A percentile compares a stretch with the other conserved stretches of the same genome.
These are phyloP conservation scores for Phytophthora agathidicida DNA, from an alignment of 352 stramenopile genomes.

Conservation along the genomic window DNA sequence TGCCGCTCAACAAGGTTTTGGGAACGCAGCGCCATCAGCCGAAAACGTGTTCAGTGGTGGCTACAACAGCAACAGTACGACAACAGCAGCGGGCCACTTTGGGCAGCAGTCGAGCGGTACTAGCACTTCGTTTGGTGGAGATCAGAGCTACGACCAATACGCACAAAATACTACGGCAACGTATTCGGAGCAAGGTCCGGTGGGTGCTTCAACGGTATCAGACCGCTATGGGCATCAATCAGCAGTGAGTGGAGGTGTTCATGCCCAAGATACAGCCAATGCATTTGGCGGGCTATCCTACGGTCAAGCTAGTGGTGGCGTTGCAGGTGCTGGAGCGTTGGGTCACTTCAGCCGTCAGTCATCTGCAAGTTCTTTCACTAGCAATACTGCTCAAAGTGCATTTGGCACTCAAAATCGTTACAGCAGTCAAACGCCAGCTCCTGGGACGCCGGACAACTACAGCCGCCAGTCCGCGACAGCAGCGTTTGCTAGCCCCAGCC, in stretches of 20 bases:
- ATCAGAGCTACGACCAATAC: constrained; percentile 25
- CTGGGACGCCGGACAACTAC: constrained; percentile 23
- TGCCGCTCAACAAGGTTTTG: constrained; percentile 29
- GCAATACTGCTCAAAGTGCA: constrained; percentile 15
- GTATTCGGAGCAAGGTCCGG: constrained; percentile 13
- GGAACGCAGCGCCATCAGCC: constrained; percentile 18
- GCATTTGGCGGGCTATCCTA: constrained; percentile 19
- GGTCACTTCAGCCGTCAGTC: constrained; percentile 31
- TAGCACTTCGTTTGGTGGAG: constrained; percentile 13
- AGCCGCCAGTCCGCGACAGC: constrained; percentile 15
- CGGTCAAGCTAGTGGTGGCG: constrained; percentile 8
- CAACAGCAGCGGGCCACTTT: constrained; percentile 15
- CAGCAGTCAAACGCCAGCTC: constrained; percentile 13
- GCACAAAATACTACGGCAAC: constrained; percentile 8
- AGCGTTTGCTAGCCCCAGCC: constrained; percentile 16
- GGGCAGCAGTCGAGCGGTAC: constrained; percentile 14
- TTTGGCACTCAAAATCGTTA: constrained; percentile 18
- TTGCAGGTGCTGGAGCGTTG: constrained; percentile 2
- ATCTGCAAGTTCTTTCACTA: constrained; percentile 30
- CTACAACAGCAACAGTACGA: constrained; percentile 2
- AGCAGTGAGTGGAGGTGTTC: neutral
- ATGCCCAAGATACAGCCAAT: constrained; percentile 8
- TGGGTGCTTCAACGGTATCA: constrained; percentile 1
- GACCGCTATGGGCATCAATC: constrained; percentile 12
- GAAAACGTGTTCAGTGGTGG: constrained; percentile 20